Conservation (phyloP, 352 stramenopile genomes). For the Lagenidium sp. region DNA sequence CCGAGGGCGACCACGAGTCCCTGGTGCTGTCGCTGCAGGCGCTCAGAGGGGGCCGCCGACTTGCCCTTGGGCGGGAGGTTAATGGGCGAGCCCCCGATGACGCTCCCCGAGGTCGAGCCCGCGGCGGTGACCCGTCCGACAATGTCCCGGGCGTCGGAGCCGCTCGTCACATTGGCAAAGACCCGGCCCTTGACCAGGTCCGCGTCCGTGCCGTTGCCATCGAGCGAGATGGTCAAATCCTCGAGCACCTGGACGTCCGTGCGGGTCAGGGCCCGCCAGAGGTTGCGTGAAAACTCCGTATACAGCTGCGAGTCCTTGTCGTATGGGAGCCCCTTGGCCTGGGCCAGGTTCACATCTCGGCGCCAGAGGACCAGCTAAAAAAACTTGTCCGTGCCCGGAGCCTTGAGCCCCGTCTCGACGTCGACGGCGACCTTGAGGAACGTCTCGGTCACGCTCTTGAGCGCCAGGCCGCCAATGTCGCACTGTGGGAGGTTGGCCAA, state of each 20-base stretch:
- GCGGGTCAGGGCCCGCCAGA: slow-evolving; percentile 17
- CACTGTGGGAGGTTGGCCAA: slow-evolving; percentile 37
- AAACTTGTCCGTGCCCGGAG: slow-evolving; percentile 30
- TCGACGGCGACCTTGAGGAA: slow-evolving; percentile 51
- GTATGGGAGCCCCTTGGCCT: slow-evolving; percentile 25
- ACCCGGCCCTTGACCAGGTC: slow-evolving; percentile 7
- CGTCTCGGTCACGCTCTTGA: slow-evolving; percentile 42
- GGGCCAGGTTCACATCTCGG: slow-evolving; percentile 37
- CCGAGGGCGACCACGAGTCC: background rate
- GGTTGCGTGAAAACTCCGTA: slow-evolving; percentile 23
- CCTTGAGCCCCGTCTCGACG: slow-evolving; percentile 19
- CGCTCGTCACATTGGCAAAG: slow-evolving; percentile 14
- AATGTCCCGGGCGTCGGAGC: slow-evolving; percentile 6
- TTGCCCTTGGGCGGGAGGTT: too few species aligned
- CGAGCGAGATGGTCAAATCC: slow-evolving; percentile 40
- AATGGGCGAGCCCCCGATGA: background rate
- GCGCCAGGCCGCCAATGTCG: slow-evolving; percentile 33
- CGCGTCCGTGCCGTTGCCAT: slow-evolving; percentile 14
- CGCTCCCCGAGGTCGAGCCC: slow-evolving; percentile 3
- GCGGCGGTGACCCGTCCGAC: slow-evolving; percentile 16
- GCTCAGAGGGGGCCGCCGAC: too few species aligned
- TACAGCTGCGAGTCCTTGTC: slow-evolving; percentile 40
- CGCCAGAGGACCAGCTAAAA: slow-evolving; percentile 42
- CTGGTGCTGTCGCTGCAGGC: too few species aligned
- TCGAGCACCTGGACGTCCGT: slow-evolving; percentile 24